Evolutionary conservation across 139 green algal species (phyloP), one percentile per base, ranked within the genome.

Genomic region (Diplosphaera chodatii): DNA sequence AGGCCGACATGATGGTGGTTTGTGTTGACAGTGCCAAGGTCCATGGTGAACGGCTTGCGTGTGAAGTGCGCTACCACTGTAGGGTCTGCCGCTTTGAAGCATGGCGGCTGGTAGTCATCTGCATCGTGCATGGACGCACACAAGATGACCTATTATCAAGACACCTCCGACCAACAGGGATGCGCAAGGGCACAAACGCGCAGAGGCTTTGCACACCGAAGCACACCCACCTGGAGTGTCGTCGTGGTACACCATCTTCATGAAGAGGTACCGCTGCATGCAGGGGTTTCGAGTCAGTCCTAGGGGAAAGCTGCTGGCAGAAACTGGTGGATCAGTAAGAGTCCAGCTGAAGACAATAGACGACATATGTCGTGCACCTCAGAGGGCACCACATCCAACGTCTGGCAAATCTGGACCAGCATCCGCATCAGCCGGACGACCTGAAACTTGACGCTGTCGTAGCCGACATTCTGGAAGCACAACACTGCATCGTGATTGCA

Each of bases 71-170:
- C 79, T 8, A 85, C 69, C 55, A 48, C 72, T 10, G 75, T 66
- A 16, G 74, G 69, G 22, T 74, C 78, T 25, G 67, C 71, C 28
- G 77, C 77, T 23, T 67, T 72, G 80, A 95, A 95, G 73, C 80
- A 84, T 21, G 90, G 88, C 16, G 89, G 89, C 84, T 95, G 85
- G 63, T 93, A 95, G 40, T 89, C 85, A 2, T 89, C 86, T 48
- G 37, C 37, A 13, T 13, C 10, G 37, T 48, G 37, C n/a, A n/a
- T n/a, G n/a, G n/a, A n/a, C n/a, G n/a, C n/a, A n/a, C n/a, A n/a
- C n/a, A n/a, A n/a, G n/a, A n/a, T n/a, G n/a, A n/a, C n/a, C n/a
- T n/a, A n/a, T n/a, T n/a, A n/a, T n/a, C n/a, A n/a, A n/a, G n/a
- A n/a, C n/a, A n/a, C n/a, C n/a, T n/a, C n/a, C n/a, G n/a, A n/a